Evolutionary conservation across 768 basidiomycete genomes (phyloP).

Genomic region (Boletus pseudo-olivaceus): DNA sequence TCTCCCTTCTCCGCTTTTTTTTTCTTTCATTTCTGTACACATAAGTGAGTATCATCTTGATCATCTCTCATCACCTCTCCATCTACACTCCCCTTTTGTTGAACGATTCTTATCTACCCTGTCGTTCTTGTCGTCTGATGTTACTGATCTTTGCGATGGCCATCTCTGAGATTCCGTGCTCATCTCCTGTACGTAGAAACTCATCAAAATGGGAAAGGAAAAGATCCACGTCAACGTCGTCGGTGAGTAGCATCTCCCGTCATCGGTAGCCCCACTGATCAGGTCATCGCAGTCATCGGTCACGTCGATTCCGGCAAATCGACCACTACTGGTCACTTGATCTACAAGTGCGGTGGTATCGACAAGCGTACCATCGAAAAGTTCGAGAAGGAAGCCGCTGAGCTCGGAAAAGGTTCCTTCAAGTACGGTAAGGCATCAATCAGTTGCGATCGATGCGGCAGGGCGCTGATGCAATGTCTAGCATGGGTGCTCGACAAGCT

Average conservation of each 20-base stretch:
- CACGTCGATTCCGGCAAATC: constrained; percentile 99
- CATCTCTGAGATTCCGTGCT: constrained; percentile 6
- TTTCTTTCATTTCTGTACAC: constrained; percentile 37
- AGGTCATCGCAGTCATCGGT: constrained; percentile 73
- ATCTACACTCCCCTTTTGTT: constrained; percentile 24
- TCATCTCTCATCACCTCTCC: not conserved
- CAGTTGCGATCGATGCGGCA: constrained; percentile 9
- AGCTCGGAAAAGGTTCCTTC: constrained; percentile 99
- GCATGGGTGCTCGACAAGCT: constrained; percentile 99
- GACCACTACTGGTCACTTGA: constrained; percentile 99
- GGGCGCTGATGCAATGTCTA: constrained; percentile 38
- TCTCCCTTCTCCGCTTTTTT: constrained; percentile 27
- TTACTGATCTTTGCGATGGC: constrained; percentile 25
- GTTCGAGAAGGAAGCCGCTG: constrained; percentile 99
- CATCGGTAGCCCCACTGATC: constrained; percentile 19
- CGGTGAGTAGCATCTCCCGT: constrained; percentile 51
- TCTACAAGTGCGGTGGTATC: constrained; percentile 99
- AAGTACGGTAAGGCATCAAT: constrained; percentile 74
- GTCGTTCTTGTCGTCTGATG: constrained; percentile 8
- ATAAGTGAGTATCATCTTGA: constrained; percentile 38
- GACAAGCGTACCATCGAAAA: constrained; percentile 99
- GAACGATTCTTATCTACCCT: constrained; percentile 15
- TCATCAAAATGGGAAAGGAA: constrained; percentile 89
- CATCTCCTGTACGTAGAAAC: constrained; percentile 38
- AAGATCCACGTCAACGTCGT: constrained; percentile 97